Percentiles rank a stretch among this genome's conserved stretches.
These are phyloP conservation scores for Saccharomycopsis phalli DNA, from an alignment of 1,139 yeast species.

Conservation along the genomic window DNA sequence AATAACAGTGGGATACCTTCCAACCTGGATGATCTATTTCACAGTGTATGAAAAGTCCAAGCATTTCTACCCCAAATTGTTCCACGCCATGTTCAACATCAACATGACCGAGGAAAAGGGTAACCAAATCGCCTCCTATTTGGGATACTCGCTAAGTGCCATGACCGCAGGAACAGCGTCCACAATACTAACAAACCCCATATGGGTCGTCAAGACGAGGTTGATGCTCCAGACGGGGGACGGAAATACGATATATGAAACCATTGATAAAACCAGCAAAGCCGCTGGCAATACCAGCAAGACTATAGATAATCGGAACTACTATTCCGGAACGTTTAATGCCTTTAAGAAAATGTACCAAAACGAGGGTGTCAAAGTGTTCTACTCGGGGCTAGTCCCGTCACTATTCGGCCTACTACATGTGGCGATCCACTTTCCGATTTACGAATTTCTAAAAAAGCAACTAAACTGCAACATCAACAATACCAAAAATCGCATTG, in stretches of 20 bases:
- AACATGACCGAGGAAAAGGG: slow-evolving; percentile 29
- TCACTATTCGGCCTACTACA: slow-evolving; percentile 85
- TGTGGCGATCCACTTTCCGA: slow-evolving; percentile 95
- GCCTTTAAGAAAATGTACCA: slow-evolving; percentile 73
- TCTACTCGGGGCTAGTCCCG: slow-evolving; percentile 85
- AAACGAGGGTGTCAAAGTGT: slow-evolving; percentile 74
- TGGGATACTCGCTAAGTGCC: slow-evolving; percentile 70
- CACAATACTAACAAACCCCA: slow-evolving; percentile 85
- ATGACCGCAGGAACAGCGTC: slow-evolving; percentile 84
- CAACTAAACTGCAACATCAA: slow-evolving; percentile 31
- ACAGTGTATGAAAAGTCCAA: slow-evolving; percentile 80
- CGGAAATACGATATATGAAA: slow-evolving; percentile 34
- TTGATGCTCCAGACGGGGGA: slow-evolving; percentile 76
- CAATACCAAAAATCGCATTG: slow-evolving; percentile 22
- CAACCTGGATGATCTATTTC: slow-evolving; percentile 96
- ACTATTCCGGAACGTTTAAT: slow-evolving; percentile 72
- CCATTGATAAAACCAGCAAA: slow-evolving; percentile 20
- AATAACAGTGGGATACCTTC: slow-evolving; percentile 84
- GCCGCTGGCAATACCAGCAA: slow-evolving; percentile 20
- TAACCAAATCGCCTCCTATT: slow-evolving; percentile 31
- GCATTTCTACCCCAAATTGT: slow-evolving; percentile 33
- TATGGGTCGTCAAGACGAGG: slow-evolving; percentile 95
- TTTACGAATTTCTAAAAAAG: slow-evolving; percentile 74
- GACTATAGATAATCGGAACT: slow-evolving; percentile 25
- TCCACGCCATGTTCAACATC: slow-evolving; percentile 24